Percentiles rank a stretch among this genome's conserved stretches.
Conservation (phyloP, 805 yeast species). For the Jamesozyma gamospora region DNA sequence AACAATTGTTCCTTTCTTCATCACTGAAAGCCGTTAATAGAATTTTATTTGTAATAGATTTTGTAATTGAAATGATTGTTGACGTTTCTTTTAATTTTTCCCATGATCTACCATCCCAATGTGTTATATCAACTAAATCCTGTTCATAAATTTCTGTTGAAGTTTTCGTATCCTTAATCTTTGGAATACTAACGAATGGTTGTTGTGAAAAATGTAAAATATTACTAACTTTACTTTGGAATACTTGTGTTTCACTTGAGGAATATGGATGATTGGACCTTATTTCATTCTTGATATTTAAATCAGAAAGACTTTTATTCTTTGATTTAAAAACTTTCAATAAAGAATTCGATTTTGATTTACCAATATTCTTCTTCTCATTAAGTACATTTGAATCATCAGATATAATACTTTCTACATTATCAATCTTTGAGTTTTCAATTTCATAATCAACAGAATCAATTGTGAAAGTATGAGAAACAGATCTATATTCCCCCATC, state of each 20-base stretch:
- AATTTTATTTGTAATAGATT: slow-evolving; percentile 4
- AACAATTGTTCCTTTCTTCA: slow-evolving; percentile 5
- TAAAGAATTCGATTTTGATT: slow-evolving; percentile 19
- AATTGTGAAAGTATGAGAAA: slow-evolving; percentile 11
- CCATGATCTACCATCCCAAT: slow-evolving; percentile 23
- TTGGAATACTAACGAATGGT: not conserved
- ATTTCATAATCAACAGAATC: slow-evolving; percentile 1
- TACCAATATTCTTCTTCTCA: slow-evolving; percentile 12
- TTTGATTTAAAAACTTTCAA: slow-evolving; percentile 19
- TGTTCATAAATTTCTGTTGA: slow-evolving; percentile 9
- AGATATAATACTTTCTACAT: slow-evolving; percentile 15
- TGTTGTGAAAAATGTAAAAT: not conserved
- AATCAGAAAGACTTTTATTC: slow-evolving; percentile 10
- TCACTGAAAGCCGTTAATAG: slow-evolving; percentile 10
- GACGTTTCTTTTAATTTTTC: slow-evolving; percentile 7
- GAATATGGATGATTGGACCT: slow-evolving; percentile 1
- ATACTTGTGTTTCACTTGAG: not conserved
- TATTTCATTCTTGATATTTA: slow-evolving; percentile 1
- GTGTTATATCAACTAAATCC: slow-evolving; percentile 11
- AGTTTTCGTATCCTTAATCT: not conserved
- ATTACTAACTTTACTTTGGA: not conserved
- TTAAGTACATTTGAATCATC: slow-evolving; percentile 8
- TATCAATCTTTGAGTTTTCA: not conserved
- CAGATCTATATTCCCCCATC: slow-evolving; percentile 7
- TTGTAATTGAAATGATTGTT: slow-evolving; percentile 6